Evolutionary conservation across 176 grass and related monocot genomes (phyloP).

Genomic region (Lolium rigidum): DNA sequence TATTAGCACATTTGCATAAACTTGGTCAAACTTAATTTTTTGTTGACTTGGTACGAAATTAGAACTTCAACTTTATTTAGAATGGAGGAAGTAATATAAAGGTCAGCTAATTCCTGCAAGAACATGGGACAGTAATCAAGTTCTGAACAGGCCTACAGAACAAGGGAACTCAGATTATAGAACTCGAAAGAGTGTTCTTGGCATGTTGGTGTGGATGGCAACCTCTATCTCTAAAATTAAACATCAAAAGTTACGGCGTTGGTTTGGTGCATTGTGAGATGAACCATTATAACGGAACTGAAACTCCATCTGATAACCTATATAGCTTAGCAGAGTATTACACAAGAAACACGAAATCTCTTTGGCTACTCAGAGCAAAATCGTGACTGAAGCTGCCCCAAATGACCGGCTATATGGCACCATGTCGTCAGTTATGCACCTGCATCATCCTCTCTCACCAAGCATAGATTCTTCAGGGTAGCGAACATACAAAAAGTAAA

Average conservation of each 20-base stretch:
- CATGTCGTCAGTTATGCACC: background rate
- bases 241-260: slow-evolving; percentile 34
- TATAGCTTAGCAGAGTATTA: slow-evolving; percentile 32
- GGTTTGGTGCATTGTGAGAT: background rate
- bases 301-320: slow-evolving; percentile 27
- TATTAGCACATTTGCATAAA: no score
- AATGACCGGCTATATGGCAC: no score
- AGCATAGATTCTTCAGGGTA: background rate
- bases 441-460: background rate
- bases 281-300: background rate
- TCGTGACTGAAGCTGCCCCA: background rate
- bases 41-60: no score
- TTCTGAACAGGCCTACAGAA: no score
- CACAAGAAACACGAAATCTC: slow-evolving; percentile 50
- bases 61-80: no score
- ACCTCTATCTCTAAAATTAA: background rate
- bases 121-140: no score
- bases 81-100: no score
- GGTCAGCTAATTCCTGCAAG: no score
- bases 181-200: background rate
- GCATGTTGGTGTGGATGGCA: background rate
- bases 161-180: background rate
- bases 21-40: no score
- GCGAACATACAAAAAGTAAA: no score
- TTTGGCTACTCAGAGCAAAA: slow-evolving; percentile 34